Evolutionary conservation across 176 grass and related monocot species (phyloP).

Genomic region (Triticum urartu): DNA sequence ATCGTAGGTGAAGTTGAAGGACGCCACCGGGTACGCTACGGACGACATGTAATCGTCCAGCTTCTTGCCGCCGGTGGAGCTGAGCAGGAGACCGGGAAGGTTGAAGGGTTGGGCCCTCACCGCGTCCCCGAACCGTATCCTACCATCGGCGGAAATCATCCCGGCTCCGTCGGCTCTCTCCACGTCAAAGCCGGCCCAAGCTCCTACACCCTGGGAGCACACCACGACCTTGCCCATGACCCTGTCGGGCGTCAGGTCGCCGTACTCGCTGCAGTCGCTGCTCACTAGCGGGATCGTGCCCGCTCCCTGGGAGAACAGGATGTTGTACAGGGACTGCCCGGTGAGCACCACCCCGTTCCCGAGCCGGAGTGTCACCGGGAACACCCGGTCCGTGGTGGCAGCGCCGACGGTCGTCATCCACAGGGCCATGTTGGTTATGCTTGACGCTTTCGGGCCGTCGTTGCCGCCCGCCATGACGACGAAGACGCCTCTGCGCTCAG

Average conservation of each 20-base stretch:
- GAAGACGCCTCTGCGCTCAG: constrained; percentile 17
- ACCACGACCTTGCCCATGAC: constrained; percentile 35
- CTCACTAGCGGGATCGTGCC: neutral
- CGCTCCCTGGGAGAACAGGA: neutral
- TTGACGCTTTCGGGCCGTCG: neutral
- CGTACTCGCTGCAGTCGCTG: neutral
- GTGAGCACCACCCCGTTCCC: constrained; percentile 3
- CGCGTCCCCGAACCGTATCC: neutral
- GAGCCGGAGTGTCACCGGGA: constrained; percentile 1
- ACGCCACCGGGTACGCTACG: neutral
- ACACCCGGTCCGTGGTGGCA: neutral
- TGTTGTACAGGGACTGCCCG: constrained; percentile 18
- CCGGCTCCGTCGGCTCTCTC: constrained; percentile 21
- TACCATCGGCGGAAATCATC: neutral
- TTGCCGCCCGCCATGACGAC: constrained; percentile 30
- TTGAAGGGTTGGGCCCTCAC: neutral
- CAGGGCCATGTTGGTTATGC: constrained; percentile 3
- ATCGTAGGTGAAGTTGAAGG: neutral
- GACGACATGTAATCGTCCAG: neutral
- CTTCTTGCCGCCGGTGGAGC: neutral
- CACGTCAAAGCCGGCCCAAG: neutral
- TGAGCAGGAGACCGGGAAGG: constrained; percentile 12
- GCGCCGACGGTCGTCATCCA: constrained; percentile 41
- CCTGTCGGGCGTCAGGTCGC: neutral
- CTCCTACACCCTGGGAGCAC: neutral